Evolutionary conservation across 1,139 yeast species (phyloP).

Genomic region (Zygoascus sp.): DNA sequence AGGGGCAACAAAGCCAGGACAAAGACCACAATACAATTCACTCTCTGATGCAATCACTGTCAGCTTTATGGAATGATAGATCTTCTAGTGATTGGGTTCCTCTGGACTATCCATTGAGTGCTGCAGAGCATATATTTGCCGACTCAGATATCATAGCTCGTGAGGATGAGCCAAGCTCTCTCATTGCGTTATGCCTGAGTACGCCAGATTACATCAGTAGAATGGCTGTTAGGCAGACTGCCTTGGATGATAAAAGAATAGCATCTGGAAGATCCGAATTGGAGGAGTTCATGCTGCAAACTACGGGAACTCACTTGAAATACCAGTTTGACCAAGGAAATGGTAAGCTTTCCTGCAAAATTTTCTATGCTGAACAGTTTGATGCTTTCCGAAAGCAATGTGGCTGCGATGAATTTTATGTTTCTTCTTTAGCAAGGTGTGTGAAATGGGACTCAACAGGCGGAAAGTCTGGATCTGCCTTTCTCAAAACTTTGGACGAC

Average conservation of each 20-base stretch:
- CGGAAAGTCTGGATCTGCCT: constrained; percentile 94
- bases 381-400: constrained; percentile 87
- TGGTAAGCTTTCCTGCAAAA: constrained; percentile 82
- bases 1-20: constrained; percentile 41
- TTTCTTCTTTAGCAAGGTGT: constrained; percentile 89
- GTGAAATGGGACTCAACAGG: constrained; percentile 95
- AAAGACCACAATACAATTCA: constrained; percentile 38
- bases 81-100: constrained; percentile 97
- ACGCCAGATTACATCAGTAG: constrained; percentile 76
- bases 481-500: constrained; percentile 86
- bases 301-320: constrained; percentile 82
- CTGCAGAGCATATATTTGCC: constrained; percentile 83
- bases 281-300: constrained; percentile 71
- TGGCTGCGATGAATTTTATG: constrained; percentile 68
- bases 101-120: constrained; percentile 65
- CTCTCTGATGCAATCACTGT: constrained; percentile 74
- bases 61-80: constrained; percentile 96
- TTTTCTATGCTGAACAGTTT: constrained; percentile 93
- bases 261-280: constrained; percentile 29
- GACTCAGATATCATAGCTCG: constrained; percentile 92
- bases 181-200: constrained; percentile 87
- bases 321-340: constrained; percentile 84
- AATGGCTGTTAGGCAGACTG: constrained; percentile 36
- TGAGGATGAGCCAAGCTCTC: constrained; percentile 94
- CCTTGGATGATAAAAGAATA: constrained; percentile 25